These are phyloP conservation scores for Jackrogersella multiformis DNA, from an alignment of 495 filamentous ascomycete genomes.

Conservation along the genomic window DNA sequence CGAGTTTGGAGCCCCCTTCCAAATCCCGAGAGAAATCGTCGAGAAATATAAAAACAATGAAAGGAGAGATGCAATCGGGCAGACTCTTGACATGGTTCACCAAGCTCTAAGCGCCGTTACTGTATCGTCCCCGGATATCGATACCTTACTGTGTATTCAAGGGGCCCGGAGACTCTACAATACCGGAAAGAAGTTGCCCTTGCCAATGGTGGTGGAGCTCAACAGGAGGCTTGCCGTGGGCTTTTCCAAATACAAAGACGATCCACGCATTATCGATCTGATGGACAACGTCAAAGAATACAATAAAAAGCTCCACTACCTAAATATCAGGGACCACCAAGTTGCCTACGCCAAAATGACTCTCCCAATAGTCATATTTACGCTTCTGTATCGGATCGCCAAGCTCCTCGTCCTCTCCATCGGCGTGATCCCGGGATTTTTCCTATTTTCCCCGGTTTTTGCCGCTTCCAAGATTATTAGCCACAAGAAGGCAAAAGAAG, in stretches of 20 bases:
- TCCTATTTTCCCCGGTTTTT: constrained; percentile 93
- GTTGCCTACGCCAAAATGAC: constrained; percentile 91
- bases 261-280: constrained; percentile 81
- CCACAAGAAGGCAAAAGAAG: constrained; percentile 88
- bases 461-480: constrained; percentile 88
- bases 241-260: constrained; percentile 91
- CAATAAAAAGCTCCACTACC: constrained; percentile 84
- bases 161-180: constrained; percentile 94
- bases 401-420: constrained; percentile 81
- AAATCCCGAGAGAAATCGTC: constrained; percentile 82
- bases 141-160: constrained; percentile 98
- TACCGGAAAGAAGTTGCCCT: constrained; percentile 90
- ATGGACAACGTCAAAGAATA: constrained; percentile 83
- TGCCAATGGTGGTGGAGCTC: constrained; percentile 94
- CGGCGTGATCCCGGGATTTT: constrained; percentile 84
- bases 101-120: constrained; percentile 87
- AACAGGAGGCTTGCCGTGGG: constrained; percentile 93
- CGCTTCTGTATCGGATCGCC: constrained; percentile 78
- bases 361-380: constrained; percentile 74
- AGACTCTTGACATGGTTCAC: constrained; percentile 85
- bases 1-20: constrained; percentile 90
- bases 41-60: constrained; percentile 84
- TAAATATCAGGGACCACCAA: constrained; percentile 94
- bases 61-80: constrained; percentile 82
- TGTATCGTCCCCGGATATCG: constrained; percentile 92